These are phyloP conservation scores for Nakazawaea pomicola DNA, from an alignment of 805 yeast species.

Conservation along the genomic window DNA sequence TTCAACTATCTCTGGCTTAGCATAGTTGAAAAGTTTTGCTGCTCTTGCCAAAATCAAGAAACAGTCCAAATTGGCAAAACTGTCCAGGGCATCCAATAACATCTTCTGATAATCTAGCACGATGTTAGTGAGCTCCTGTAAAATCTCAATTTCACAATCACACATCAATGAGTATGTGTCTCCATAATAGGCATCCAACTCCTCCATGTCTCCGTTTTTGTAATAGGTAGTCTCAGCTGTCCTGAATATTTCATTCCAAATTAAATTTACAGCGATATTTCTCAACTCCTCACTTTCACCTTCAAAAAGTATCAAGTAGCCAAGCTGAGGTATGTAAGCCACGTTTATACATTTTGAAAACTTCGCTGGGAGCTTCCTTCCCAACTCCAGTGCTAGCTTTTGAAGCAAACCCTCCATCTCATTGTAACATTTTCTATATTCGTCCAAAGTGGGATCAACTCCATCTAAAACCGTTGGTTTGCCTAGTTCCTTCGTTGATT, in stretches of 20 bases:
- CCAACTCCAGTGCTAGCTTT: conserved; percentile 18
- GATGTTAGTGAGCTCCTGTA: conserved; percentile 25
- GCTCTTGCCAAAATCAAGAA: conserved; percentile 29
- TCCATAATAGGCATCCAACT: conserved; percentile 34
- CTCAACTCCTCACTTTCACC: conserved; percentile 3
- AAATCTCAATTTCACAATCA: conserved; percentile 37
- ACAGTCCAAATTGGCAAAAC: conserved; percentile 33
- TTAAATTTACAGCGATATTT: conserved; percentile 4
- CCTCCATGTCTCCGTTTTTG: conserved; percentile 26
- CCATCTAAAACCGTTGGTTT: conserved; percentile 26
- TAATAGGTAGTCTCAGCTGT: conserved; percentile 32
- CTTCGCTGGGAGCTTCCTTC: conserved; percentile 6
- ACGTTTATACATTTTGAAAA: conserved; percentile 24
- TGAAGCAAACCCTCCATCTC: conserved; percentile 28
- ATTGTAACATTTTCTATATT: conserved; percentile 21
- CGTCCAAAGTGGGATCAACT: conserved; percentile 24
- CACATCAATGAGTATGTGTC: conserved; percentile 35
- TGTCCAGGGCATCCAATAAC: conserved; percentile 18
- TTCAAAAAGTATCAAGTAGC: conserved; percentile 31
- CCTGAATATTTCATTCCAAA: conserved; percentile 33
- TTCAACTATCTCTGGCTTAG: conserved; percentile 27
- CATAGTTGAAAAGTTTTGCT: conserved; percentile 22
- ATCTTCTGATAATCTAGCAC: conserved; percentile 14
- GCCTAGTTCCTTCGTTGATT: conserved; percentile 24
- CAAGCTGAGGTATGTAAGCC: conserved; percentile 41